Base-by-base conservation (phyloP, 2,329 filamentous ascomycete genomes). In the Penicillium sp. region DNA sequence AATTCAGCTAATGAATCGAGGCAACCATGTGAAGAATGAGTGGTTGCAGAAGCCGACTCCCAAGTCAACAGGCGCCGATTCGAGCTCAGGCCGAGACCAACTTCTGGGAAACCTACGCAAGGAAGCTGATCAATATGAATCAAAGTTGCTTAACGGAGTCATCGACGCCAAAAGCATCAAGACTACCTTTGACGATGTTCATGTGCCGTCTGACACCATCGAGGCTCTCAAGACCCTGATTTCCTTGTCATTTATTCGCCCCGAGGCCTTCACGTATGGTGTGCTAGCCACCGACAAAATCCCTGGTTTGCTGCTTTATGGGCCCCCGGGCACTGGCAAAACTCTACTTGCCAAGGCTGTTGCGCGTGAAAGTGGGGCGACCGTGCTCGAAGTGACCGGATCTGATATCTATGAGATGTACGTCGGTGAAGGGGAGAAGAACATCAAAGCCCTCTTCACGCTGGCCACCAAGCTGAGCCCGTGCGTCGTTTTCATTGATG, bases 331-430 rank as follows among this genome's bases (percentile, higher is more conserved):
- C 13, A 78, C 75, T 0, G 88, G 88, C 17, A 72, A 77, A 47
- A 77, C 74, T 2, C 62, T 77, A 3, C 67, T 80, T 14, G 77
- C 78, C 30, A 82, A 81, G 60, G 77, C 78, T 2, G 77, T 81
- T 0, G 78, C 78, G 2, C 78, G 78, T 41, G 76, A 80, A 54
- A 77, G 73, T 39, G 76, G 76, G 74, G 81, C 84, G 2, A 80
- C 75, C 0, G 75, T 82, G 18, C 71, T 98, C 26, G 89, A 96
- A 64, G 80, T 96, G 28, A 89, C 82, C 48, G 90, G 87, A 2
- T 88, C 87, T 1, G 86, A 87, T 49, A 85, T 98, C 52, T 93
- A 95, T 63, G 86, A 95, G 61, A 96, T 93, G 77, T 96, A 86
- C 63, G 86, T 96, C 3, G 92, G 92, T 14, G 88, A 96, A 62